Evolutionary conservation across 2,329 filamentous ascomycete species (phyloP).

Genomic region (Cladosporium cucumerinum): DNA sequence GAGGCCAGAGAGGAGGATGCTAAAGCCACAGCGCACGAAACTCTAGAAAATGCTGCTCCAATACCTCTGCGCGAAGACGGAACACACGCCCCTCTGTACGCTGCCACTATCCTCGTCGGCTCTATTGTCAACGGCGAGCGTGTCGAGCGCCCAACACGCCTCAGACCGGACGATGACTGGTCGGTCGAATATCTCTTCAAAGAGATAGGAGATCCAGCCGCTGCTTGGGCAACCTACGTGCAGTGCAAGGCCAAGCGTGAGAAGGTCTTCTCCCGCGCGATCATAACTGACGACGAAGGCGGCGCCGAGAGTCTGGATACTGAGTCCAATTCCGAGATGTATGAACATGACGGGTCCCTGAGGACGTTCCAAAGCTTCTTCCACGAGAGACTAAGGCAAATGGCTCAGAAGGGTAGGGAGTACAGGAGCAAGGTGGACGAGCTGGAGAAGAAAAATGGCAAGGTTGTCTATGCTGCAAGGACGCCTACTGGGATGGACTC

Average conservation of each 20-base stretch:
- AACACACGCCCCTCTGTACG: constrained; percentile 50
- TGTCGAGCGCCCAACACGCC: constrained; percentile 56
- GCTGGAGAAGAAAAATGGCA: constrained; percentile 46
- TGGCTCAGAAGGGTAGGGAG: constrained; percentile 55
- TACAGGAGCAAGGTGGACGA: constrained; percentile 57
- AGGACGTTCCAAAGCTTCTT: constrained; percentile 45
- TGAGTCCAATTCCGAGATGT: constrained; percentile 25
- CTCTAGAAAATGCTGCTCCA: constrained; percentile 20
- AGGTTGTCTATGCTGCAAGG: constrained; percentile 27
- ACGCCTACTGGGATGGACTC: not conserved
- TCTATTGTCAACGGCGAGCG: constrained; percentile 68
- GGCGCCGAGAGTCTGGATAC: constrained; percentile 18
- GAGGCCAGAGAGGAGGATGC: constrained; percentile 1
- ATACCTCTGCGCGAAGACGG: constrained; percentile 14
- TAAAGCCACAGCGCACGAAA: constrained; percentile 5
- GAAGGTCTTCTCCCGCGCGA: constrained; percentile 38
- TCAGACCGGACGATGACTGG: constrained; percentile 57
- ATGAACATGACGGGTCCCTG: constrained; percentile 41
- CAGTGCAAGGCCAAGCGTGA: constrained; percentile 56
- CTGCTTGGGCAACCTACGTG: constrained; percentile 54
- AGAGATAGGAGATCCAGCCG: constrained; percentile 50
- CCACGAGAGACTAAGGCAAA: constrained; percentile 40
- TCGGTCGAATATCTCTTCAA: constrained; percentile 72
- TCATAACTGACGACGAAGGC: not conserved
- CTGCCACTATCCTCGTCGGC: constrained; percentile 67